Conservation (phyloP, 305 asterid species). For the Salvia sclarea region DNA sequence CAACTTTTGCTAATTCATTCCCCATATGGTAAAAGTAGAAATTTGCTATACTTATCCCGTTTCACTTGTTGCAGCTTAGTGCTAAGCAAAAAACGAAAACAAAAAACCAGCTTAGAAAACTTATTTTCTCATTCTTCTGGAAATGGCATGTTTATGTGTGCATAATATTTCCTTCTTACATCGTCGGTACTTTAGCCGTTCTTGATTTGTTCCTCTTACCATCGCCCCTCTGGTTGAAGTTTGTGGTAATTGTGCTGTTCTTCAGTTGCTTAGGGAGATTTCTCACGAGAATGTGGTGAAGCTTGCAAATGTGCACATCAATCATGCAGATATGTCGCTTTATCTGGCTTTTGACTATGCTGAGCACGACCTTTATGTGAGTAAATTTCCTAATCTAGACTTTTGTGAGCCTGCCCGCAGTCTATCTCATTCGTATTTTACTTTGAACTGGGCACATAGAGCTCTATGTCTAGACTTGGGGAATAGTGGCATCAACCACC, state of each 20-base stretch:
- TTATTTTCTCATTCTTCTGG: no score
- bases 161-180: background rate
- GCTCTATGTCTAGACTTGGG: constrained; percentile 9
- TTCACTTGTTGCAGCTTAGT: constrained; percentile 1
- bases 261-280: constrained; percentile 99
- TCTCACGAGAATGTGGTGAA: constrained; percentile 90
- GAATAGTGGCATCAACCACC: constrained; percentile 1
- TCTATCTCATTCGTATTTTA: constrained; percentile 13
- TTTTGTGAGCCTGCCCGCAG: background rate
- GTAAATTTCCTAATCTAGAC: constrained; percentile 38
- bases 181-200: background rate
- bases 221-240: background rate
- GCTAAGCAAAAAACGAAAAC: background rate
- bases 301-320: constrained; percentile 97
- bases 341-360: constrained; percentile 98
- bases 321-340: constrained; percentile 91
- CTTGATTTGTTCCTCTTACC: constrained; percentile 5
- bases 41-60: no score
- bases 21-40: no score
- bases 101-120: no score
- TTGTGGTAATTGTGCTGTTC: constrained; percentile 21
- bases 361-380: constrained; percentile 96
- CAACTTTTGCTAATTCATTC: no score
- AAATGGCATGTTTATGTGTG: background rate
- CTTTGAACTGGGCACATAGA: background rate